Base-by-base conservation (phyloP, 1,284 basidiomycete genomes). In the Heterobasidion occidentale region DNA sequence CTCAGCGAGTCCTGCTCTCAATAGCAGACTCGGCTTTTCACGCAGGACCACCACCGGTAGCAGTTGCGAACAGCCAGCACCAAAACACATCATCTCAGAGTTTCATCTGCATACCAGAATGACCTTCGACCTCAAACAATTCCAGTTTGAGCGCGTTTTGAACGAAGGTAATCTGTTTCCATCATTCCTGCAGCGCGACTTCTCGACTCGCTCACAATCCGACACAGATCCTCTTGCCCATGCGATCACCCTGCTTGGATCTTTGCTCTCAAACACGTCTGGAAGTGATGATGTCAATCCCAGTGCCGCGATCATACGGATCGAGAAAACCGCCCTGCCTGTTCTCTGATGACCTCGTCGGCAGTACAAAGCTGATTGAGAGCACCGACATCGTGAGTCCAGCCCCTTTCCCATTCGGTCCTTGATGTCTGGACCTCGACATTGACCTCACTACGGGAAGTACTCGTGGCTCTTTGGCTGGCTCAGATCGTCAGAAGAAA, bases 291-390 rank as follows among this genome's bases (percentile, higher is more conserved):
- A 64, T 20, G 56, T 65, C 35, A 51, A 67, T 12, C 61, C 60
- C 27, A 60, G 65, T 4, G 71, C 71, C 2, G 78, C 83, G 0
- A 84, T 90, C 54, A 62, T 89, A 14, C 80, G 83, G 42, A 66
- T 88, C 36, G 81, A 86, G 62, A 80, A 81, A 62, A 80, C 79
- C 0, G 71, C 78, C 0, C 71, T 88, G 38, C 68, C 76, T 1
- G 59, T 65, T 68, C n/a, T 65, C 62, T 53, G 72, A 55, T 7
- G 61, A 63, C 0, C 19, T 67, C 19, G 58, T 81, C 34, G 61
- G 67, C 27, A 64, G 65, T 8, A 64, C 71, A 3, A 68, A 70
- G 48, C 61, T 61, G 3, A 70, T 79, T 46, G 78, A 70, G 54
- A 67, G 62, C 12, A 81, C 72, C 47, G 80, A 81, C 55, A 81